phyloP scores from a whole-genome alignment of 2,329 filamentous ascomycete species.

The Fusarium albidum region DNA sequence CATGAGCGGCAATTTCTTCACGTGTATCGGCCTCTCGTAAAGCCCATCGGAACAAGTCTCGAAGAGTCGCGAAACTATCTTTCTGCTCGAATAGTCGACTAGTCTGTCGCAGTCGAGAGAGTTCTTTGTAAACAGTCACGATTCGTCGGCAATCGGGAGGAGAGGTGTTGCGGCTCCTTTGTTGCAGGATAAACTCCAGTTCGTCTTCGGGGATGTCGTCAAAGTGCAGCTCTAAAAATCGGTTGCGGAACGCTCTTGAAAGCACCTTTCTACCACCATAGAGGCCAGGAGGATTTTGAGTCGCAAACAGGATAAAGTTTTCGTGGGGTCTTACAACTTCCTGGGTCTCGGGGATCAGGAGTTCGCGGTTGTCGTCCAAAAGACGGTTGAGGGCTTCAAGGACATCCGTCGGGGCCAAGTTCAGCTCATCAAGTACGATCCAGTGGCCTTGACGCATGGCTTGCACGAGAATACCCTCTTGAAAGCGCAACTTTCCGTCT shows the following conservation, averaged over 20 bases:
- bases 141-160: conserved; percentile 92
- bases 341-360: conserved; percentile 96
- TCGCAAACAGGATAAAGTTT: conserved; percentile 98
- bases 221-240: conserved; percentile 96
- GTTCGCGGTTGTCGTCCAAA: conserved; percentile 93
- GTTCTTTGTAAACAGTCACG: conserved; percentile 90
- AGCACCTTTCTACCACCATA: conserved; percentile 95
- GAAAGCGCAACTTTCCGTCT: conserved; percentile 86
- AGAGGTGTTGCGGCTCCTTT: conserved; percentile 84
- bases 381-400: conserved; percentile 95
- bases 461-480: conserved; percentile 92
- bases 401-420: conserved; percentile 95
- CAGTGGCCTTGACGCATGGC: conserved; percentile 93
- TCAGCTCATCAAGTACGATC: conserved; percentile 98
- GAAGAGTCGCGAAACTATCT: conserved; percentile 93
- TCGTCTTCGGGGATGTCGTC: conserved; percentile 98
- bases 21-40: conserved; percentile 83
- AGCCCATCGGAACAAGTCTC: conserved; percentile 97
- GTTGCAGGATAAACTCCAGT: conserved; percentile 88
- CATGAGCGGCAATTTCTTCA: conserved; percentile 88
- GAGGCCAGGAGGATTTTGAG: conserved; percentile 93
- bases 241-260: conserved; percentile 93
- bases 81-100: conserved; percentile 95
- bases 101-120: conserved; percentile 89
- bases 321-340: conserved; percentile 91